A percentile compares a stretch with the other conserved stretches of the same genome.
These are phyloP conservation scores for Kentomonas sorsogonicus DNA, from an alignment of 208 protist genomes.

Conservation along the genomic window DNA sequence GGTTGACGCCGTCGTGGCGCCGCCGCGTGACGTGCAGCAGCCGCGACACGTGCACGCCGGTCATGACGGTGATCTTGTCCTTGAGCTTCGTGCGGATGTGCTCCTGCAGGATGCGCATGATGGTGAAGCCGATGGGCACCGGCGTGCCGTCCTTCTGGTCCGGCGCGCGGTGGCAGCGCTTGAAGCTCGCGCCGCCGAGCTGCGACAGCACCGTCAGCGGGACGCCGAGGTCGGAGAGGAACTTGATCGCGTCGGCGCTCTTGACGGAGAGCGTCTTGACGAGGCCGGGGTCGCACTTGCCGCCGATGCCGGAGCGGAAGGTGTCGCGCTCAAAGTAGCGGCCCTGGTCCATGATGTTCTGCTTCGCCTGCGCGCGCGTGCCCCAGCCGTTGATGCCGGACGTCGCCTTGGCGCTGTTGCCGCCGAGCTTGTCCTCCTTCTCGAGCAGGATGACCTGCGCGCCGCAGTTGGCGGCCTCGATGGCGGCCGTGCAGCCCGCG, in stretches of 20 bases:
- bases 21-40: slow-evolving; percentile 31
- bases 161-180: slow-evolving; percentile 83
- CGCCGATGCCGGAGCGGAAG: slow-evolving; percentile 54
- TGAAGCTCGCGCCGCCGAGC: slow-evolving; percentile 84
- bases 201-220: slow-evolving; percentile 81
- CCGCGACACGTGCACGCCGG: slow-evolving; percentile 30
- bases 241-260: slow-evolving; percentile 74
- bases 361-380: slow-evolving; percentile 78
- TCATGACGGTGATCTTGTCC: slow-evolving; percentile 63
- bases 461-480: slow-evolving; percentile 73
- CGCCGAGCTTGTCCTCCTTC: slow-evolving; percentile 85
- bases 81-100: slow-evolving; percentile 58
- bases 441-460: slow-evolving; percentile 89
- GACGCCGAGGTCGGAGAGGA: slow-evolving; percentile 72
- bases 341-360: slow-evolving; percentile 52
- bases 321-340: slow-evolving; percentile 85
- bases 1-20: slow-evolving; percentile 30
- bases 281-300: slow-evolving; percentile 61
- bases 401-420: slow-evolving; percentile 95
- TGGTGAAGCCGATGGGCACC: slow-evolving; percentile 85
- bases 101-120: slow-evolving; percentile 78
- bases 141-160: slow-evolving; percentile 69
- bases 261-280: slow-evolving; percentile 80
- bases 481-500: slow-evolving; percentile 78
- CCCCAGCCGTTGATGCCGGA: slow-evolving; percentile 94